Evolutionary conservation across 164 flowering plant species (phyloP), one percentile per base, ranked within the genome.

Genomic region (Nymphaea thermarum): DNA sequence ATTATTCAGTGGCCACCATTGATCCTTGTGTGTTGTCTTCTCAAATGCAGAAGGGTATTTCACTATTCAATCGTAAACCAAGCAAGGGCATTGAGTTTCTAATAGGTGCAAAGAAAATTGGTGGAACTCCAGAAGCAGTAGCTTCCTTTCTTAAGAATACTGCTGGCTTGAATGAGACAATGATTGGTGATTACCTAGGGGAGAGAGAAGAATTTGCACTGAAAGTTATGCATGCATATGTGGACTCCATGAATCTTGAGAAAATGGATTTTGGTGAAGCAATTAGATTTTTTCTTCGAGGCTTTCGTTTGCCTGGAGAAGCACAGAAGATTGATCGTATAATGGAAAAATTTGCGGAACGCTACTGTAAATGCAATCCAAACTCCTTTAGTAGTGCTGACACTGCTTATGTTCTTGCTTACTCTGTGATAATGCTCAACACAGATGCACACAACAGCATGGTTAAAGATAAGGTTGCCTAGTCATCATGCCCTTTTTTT

Each of bases 281-380:
- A 10, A 87, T 95, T 76, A 82, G 99, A 77, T 90, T 82, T 82
- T 95, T 95, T 80, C 76, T 95, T 62, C 77, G 85, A 71, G 97
- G 99, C 53, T 95, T 95, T 78, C 81, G 96, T 73, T 82, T 95
- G 78, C 99, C 99, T 68, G 99, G 99, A 60, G 99, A 95, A 72
- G 99, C 99, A 59, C 99, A 95, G 78, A 95, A 95, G 80, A 95
- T 95, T 67, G 99, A 95, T 73, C 89, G 99, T 5, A 92, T 95
- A 66, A 95, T 95, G 99, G 99, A 95, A 70, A 95, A 95, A 77
- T 92, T 95, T 84, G 99, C 99, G 61, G 99, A 92, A 74, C 90
- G 99, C 66, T 95, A 83, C 70, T 95, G 99, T 77, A 95, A 92
- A 86, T 95, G 99, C 83, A 90, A 86, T 72, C 97, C 97, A 66